Evolutionary conservation across 139 green algal species (phyloP).

Genomic region (Astrephomene gubernaculifera): DNA sequence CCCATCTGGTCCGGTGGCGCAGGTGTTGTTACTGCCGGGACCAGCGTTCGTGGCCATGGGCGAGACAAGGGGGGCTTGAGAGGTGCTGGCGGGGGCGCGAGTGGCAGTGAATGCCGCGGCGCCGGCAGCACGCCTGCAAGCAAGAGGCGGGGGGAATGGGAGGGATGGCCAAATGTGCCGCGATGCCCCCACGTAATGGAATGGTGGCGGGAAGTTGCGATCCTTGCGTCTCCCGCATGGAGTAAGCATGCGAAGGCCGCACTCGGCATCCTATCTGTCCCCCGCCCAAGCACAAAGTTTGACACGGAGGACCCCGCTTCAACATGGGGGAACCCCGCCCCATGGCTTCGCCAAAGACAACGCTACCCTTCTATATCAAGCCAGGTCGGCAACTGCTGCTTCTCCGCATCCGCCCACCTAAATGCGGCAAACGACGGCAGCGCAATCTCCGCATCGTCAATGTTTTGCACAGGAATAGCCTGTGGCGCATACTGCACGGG

Average conservation of each 20-base stretch:
- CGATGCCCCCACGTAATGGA: too few species aligned
- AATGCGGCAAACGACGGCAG: conserved; percentile 34
- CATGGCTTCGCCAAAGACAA: neutral
- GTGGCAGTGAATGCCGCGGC: neutral
- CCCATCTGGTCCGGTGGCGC: neutral
- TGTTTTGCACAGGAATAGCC: neutral
- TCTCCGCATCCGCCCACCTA: neutral
- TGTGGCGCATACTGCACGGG: neutral
- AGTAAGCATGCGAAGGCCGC: neutral
- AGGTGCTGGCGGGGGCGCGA: neutral
- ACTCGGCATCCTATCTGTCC: neutral
- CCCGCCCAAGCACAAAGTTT: neutral
- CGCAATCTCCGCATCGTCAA: conserved; percentile 19
- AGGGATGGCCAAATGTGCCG: neutral
- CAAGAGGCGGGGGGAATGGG: too few species aligned
- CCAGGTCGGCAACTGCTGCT: neutral
- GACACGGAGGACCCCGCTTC: neutral
- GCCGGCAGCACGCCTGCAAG: conserved; percentile 3
- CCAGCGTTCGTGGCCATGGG: too few species aligned
- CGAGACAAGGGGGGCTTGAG: neutral
- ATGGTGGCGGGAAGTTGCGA: too few species aligned
- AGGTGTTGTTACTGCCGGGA: too few species aligned
- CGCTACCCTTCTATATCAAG: neutral
- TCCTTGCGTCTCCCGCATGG: neutral
- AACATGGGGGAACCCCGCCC: neutral